Conservation (phyloP, 495 filamentous ascomycete genomes). For the Aspergillus cristatus region DNA sequence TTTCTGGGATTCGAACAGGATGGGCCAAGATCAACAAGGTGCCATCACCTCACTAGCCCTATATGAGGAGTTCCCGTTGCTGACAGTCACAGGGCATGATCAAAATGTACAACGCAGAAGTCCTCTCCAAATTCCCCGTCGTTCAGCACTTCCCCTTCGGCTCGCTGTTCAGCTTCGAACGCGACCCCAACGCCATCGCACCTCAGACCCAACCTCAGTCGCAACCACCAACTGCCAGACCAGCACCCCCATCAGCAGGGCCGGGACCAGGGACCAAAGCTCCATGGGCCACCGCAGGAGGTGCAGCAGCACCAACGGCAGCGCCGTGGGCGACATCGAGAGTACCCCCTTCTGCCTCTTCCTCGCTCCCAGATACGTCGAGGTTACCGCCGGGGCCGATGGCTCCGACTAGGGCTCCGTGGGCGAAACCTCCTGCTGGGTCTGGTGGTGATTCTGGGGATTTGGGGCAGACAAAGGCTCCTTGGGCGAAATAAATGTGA, state of each 20-base stretch:
- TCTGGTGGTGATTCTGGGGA: constrained; percentile 10
- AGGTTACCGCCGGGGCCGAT: constrained; percentile 28
- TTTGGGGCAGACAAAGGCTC: constrained; percentile 28
- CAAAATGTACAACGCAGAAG: constrained; percentile 66
- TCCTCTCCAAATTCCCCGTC: constrained; percentile 61
- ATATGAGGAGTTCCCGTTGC: background rate
- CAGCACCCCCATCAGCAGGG: constrained; percentile 5
- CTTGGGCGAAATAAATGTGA: constrained; percentile 27
- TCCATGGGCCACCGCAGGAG: constrained; percentile 33
- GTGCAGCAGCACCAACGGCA: constrained; percentile 20
- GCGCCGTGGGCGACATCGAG: constrained; percentile 33
- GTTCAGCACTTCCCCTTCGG: constrained; percentile 69
- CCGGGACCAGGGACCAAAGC: constrained; percentile 31
- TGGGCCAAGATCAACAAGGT: constrained; percentile 99
- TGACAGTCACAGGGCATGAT: constrained; percentile 49
- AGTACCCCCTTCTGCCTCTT: constrained; percentile 2
- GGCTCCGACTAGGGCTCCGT: constrained; percentile 38
- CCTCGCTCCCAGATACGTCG: constrained; percentile 26
- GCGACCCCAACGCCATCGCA: constrained; percentile 50
- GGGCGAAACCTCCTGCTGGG: constrained; percentile 23
- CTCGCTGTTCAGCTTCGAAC: constrained; percentile 74
- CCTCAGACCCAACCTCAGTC: constrained; percentile 38
- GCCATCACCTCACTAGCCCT: constrained; percentile 3
- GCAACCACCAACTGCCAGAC: constrained; percentile 15
- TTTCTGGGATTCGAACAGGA: constrained; percentile 78